phyloP scores from a whole-genome alignment of 805 yeast genomes.

The Candida bentonensis region DNA sequence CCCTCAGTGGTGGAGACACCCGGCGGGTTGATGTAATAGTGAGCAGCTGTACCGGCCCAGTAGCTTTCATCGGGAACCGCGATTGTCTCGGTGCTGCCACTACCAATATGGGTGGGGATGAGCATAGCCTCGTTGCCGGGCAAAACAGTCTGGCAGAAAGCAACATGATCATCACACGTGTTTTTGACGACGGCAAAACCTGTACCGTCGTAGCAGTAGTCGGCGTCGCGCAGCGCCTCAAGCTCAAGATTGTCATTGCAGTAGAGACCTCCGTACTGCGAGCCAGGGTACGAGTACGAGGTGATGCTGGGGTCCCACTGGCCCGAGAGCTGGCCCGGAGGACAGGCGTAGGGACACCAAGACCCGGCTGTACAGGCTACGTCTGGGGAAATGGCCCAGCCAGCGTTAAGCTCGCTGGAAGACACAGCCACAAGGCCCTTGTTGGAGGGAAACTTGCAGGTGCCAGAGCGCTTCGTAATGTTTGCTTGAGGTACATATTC shows the following conservation, averaged over 20 bases:
- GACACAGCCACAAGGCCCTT: constrained; percentile 61
- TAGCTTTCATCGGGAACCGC: constrained; percentile 73
- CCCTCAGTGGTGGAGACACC: constrained; percentile 66
- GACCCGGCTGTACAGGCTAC: constrained; percentile 59
- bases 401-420: constrained; percentile 42
- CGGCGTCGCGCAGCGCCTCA: constrained; percentile 43
- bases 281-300: constrained; percentile 60
- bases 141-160: constrained; percentile 83
- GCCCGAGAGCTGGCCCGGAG: constrained; percentile 73
- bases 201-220: constrained; percentile 63
- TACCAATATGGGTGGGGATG: constrained; percentile 62
- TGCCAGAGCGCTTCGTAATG: constrained; percentile 9
- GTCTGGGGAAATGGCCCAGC: constrained; percentile 80
- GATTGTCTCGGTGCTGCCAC: constrained; percentile 33
- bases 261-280: constrained; percentile 71
- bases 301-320: constrained; percentile 79
- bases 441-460: constrained; percentile 54
- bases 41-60: constrained; percentile 80
- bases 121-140: constrained; percentile 94
- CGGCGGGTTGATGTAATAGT: constrained; percentile 72
- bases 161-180: constrained; percentile 43
- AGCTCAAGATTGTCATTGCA: constrained; percentile 61
- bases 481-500: not conserved
- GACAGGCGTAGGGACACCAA: constrained; percentile 87
- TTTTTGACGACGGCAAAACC: constrained; percentile 59